Base-by-base conservation (phyloP, 768 basidiomycete genomes). In the Suillus subalutaceus region DNA sequence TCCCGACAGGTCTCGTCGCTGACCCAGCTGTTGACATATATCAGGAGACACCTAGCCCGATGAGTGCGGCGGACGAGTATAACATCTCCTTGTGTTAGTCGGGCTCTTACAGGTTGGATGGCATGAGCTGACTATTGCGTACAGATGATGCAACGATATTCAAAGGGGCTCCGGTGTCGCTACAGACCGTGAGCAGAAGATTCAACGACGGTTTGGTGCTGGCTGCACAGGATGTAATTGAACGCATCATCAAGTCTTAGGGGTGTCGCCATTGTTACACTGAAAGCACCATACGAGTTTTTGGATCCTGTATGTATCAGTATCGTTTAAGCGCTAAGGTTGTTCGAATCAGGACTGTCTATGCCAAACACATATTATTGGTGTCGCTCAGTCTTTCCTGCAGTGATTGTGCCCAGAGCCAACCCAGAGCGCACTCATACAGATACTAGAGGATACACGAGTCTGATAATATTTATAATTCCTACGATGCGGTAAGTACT, bases 1-100 rank as follows among this genome's bases (percentile, higher is more conserved):
- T 85, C 72, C 84, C 83, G 9, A 81, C 79, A 23, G 81, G 82
- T n/a, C 73, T 78, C 30, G 46, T 66, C 20, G 68, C 65, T 55
- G 72, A 78, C 63, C 70, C 78, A 48, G 50, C 68, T 2, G 5
- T 75, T 7, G 79, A 79, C 37, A 18, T 62, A 26, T 16, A 65
- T 23, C 52, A 69, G 53, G 55, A 72, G 9, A 26, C 23, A 32
- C 64, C 65, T 37, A 56, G 46, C 1, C 58, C 65, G 20, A 46
- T 75, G 58, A 63, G 73, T 15, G 65, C 70, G 5, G 74, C 71
- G 0, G 75, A 75, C 48, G 65, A 65, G 2, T 71, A 66, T 43
- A 71, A 74, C 20, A 66, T 46, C 16, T 43, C 64, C 1, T 35
- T 66, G 12, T 75, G 74, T 75, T 57, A 40, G 73, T 68, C n/a